A percentile compares a stretch with the other conserved stretches of the same genome.
These are phyloP conservation scores for Rossbeevera mucosa DNA, from an alignment of 768 basidiomycete species.

Conservation along the genomic window DNA sequence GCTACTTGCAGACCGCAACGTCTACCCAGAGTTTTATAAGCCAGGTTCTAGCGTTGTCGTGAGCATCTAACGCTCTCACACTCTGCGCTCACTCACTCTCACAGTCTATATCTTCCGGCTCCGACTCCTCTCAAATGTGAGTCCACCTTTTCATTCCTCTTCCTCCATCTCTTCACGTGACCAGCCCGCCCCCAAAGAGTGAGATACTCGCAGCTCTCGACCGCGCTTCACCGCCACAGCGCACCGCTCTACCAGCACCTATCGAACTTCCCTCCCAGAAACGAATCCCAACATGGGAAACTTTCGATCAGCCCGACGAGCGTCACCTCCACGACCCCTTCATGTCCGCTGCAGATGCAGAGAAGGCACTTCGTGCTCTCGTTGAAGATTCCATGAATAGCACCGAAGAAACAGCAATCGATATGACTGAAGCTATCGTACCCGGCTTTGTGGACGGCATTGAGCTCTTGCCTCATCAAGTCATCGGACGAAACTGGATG, in stretches of 20 bases:
- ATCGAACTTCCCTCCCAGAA: conserved; percentile 24
- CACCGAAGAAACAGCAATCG: conserved; percentile 45
- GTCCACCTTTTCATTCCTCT: neutral
- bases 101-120: conserved; percentile 25
- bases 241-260: conserved; percentile 30
- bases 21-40: conserved; percentile 30
- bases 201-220: conserved; percentile 22
- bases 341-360: conserved; percentile 56
- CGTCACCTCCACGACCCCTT: conserved; percentile 25
- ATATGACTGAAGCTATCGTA: conserved; percentile 66
- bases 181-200: conserved; percentile 11
- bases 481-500: conserved; percentile 88
- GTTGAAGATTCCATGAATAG: conserved; percentile 59
- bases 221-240: conserved; percentile 20
- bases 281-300: conserved; percentile 27
- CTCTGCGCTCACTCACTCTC: neutral
- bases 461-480: conserved; percentile 78
- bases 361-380: conserved; percentile 73
- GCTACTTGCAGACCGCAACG: conserved; percentile 19
- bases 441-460: conserved; percentile 73
- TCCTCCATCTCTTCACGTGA: conserved; percentile 5
- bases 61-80: conserved; percentile 2
- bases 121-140: conserved; percentile 16
- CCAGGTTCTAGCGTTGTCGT: conserved; percentile 21
- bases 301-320: conserved; percentile 28